A percentile compares a stretch with the other conserved stretches of the same genome.
Evolutionary conservation across 2,329 filamentous ascomycete species (phyloP).

Genomic region (Microsporum canis): DNA sequence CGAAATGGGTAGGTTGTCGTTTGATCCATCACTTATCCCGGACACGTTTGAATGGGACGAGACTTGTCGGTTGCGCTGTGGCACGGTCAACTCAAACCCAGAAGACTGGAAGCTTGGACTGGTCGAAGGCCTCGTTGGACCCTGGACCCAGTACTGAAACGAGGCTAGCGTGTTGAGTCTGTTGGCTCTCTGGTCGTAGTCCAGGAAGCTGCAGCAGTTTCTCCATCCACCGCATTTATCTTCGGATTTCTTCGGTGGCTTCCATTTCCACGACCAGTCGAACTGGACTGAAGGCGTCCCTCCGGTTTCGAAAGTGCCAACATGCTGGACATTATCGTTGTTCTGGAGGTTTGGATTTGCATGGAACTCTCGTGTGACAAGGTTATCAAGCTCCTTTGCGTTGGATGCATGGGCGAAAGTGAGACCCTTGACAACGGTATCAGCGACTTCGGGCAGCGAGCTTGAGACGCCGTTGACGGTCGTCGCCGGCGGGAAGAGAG

Average conservation of each 20-base stretch:
- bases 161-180: slow-evolving; percentile 75
- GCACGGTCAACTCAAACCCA: slow-evolving; percentile 59
- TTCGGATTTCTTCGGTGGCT: slow-evolving; percentile 68
- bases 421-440: slow-evolving; percentile 74
- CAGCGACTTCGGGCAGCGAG: slow-evolving; percentile 40
- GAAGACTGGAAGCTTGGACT: slow-evolving; percentile 55
- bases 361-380: slow-evolving; percentile 91
- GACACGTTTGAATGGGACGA: slow-evolving; percentile 81
- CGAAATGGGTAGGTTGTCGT: slow-evolving; percentile 17
- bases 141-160: slow-evolving; percentile 92
- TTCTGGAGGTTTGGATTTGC: slow-evolving; percentile 96
- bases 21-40: slow-evolving; percentile 53
- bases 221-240: slow-evolving; percentile 88
- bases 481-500: slow-evolving; percentile 40
- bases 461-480: slow-evolving; percentile 42
- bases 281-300: slow-evolving; percentile 79
- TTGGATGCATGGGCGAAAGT: slow-evolving; percentile 88
- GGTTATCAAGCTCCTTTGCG: slow-evolving; percentile 75
- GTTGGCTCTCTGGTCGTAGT: slow-evolving; percentile 91
- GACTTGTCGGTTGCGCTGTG: slow-evolving; percentile 68
- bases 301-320: slow-evolving; percentile 80
- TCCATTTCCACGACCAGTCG: slow-evolving; percentile 96
- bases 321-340: slow-evolving; percentile 85
- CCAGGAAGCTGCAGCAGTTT: slow-evolving; percentile 92
- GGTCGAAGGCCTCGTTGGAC: slow-evolving; percentile 26